Conservation (phyloP, 2,329 filamentous ascomycete species). For the Colletotrichum higginsianum region DNA sequence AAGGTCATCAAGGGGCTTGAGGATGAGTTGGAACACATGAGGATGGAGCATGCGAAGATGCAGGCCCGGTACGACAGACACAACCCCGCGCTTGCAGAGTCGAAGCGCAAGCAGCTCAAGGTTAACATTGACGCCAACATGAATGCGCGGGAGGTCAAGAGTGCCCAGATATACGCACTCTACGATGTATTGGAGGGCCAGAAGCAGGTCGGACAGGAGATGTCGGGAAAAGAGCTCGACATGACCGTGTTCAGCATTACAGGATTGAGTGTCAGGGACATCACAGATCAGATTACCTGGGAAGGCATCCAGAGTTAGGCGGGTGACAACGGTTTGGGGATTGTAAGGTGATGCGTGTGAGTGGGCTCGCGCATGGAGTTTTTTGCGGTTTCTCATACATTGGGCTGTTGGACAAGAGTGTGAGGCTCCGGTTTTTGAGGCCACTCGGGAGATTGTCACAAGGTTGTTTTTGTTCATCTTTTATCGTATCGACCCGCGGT, state of each 20-base stretch:
- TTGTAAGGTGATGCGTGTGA: slow-evolving; percentile 16
- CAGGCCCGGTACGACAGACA: slow-evolving; percentile 75
- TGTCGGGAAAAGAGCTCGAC: slow-evolving; percentile 75
- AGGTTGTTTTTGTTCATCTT: slow-evolving; percentile 27
- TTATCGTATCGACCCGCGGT: slow-evolving; percentile 21
- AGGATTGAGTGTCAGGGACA: slow-evolving; percentile 60
- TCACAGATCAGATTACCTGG: slow-evolving; percentile 59
- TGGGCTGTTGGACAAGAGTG: slow-evolving; percentile 2
- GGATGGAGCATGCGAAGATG: slow-evolving; percentile 75
- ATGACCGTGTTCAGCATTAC: slow-evolving; percentile 73
- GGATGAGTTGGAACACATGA: slow-evolving; percentile 85
- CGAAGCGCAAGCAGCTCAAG: slow-evolving; percentile 74
- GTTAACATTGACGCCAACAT: slow-evolving; percentile 74
- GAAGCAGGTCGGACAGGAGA: slow-evolving; percentile 74
- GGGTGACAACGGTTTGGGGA: slow-evolving; percentile 12
- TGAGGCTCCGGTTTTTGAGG: slow-evolving; percentile 19
- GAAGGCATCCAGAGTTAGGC: slow-evolving; percentile 54
- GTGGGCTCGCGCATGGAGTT: slow-evolving; percentile 23
- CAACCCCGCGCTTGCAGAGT: slow-evolving; percentile 76
- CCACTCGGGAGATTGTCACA: slow-evolving; percentile 29
- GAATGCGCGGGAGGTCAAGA: slow-evolving; percentile 78
- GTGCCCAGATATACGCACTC: slow-evolving; percentile 84
- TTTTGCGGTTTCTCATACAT: slow-evolving; percentile 8
- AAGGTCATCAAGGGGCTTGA: slow-evolving; percentile 87
- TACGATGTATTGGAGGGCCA: slow-evolving; percentile 89